phyloP scores from a whole-genome alignment of 164 flowering plant species.

The Berberis thunbergii region DNA sequence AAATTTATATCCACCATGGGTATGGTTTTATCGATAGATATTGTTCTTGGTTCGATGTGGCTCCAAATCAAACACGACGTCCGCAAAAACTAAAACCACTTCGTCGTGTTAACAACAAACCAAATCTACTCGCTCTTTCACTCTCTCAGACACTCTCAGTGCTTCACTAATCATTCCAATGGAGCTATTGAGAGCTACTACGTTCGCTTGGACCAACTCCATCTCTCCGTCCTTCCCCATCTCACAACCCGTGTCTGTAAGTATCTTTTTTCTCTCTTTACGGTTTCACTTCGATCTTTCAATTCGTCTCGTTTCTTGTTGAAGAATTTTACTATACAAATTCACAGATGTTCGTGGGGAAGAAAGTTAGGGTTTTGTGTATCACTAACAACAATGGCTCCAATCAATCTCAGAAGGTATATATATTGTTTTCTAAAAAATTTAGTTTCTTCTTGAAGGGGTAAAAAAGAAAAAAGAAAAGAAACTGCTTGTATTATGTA shows the following conservation, averaged over 20 bases:
- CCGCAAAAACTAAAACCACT: neutral
- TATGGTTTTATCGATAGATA: too few species aligned
- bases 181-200: conserved; percentile 34
- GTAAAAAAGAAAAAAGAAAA: too few species aligned
- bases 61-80: neutral
- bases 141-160: neutral
- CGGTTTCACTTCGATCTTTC: neutral
- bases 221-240: conserved; percentile 33
- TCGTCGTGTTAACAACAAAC: neutral
- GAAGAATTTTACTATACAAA: neutral
- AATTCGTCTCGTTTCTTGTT: neutral
- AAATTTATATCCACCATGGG: too few species aligned
- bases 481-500: too few species aligned
- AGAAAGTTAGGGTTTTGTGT: conserved; percentile 30
- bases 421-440: neutral
- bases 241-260: conserved; percentile 15
- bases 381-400: conserved; percentile 13
- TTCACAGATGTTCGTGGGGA: conserved; percentile 19
- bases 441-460: too few species aligned
- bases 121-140: neutral
- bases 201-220: conserved; percentile 42
- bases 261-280: conserved; percentile 1
- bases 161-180: conserved; percentile 9
- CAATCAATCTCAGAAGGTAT: conserved; percentile 34
- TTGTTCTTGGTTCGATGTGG: neutral